These are phyloP conservation scores for Platismatia glauca DNA, from an alignment of 495 filamentous ascomycete genomes.

Conservation along the genomic window DNA sequence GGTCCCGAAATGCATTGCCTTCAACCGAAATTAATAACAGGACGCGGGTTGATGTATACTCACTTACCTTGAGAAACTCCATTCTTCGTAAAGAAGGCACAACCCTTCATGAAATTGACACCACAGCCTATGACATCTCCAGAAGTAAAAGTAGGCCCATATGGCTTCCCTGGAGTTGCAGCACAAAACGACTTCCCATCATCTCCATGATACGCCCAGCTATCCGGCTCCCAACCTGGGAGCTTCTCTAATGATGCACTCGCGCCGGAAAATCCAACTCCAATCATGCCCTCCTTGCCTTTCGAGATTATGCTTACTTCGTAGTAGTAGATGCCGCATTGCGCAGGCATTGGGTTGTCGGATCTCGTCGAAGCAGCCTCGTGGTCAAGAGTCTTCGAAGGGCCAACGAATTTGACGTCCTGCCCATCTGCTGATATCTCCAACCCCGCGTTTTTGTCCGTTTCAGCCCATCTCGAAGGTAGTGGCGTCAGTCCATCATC, in stretches of 20 bases:
- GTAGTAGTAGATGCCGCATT: slow-evolving; percentile 94
- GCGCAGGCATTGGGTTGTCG: slow-evolving; percentile 81
- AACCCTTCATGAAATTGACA: slow-evolving; percentile 81
- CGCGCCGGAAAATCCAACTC: slow-evolving; percentile 73
- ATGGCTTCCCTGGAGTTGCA: slow-evolving; percentile 63
- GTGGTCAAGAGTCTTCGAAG: slow-evolving; percentile 57
- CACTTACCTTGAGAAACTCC: slow-evolving; percentile 63
- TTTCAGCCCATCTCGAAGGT: slow-evolving; percentile 73
- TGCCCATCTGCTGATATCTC: slow-evolving; percentile 68
- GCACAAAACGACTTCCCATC: slow-evolving; percentile 82
- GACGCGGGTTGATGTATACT: not conserved
- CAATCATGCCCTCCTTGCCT: slow-evolving; percentile 82
- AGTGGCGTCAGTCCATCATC: slow-evolving; percentile 53
- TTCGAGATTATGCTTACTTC: slow-evolving; percentile 81
- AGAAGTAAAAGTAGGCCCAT: slow-evolving; percentile 61
- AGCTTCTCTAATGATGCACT: slow-evolving; percentile 70
- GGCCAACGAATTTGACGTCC: slow-evolving; percentile 67
- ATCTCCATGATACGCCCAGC: slow-evolving; percentile 96
- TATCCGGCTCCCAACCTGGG: slow-evolving; percentile 91
- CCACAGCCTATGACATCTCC: slow-evolving; percentile 88
- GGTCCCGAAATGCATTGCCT: slow-evolving; percentile 76
- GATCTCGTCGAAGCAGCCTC: slow-evolving; percentile 80
- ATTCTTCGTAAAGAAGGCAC: slow-evolving; percentile 93
- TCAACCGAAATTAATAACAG: slow-evolving; percentile 9
- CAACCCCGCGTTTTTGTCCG: slow-evolving; percentile 62